phyloP scores from a whole-genome alignment of 345 rosid genomes.

The Lagerstroemia speciosa region DNA sequence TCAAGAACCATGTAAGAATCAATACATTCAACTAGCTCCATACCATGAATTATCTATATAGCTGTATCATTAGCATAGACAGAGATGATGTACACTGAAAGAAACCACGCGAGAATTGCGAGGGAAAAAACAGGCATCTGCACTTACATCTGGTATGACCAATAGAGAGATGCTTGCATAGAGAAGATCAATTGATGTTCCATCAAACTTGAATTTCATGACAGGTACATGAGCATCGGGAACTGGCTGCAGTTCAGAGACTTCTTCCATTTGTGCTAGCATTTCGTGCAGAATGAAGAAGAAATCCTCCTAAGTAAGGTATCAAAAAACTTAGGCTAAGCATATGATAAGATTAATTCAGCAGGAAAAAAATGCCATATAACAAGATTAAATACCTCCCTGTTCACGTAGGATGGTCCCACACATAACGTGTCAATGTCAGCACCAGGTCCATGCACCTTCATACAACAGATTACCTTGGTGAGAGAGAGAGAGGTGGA shows the following conservation, averaged over 20 bases:
- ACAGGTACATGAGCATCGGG: constrained; percentile 98
- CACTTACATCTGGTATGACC: constrained; percentile 80
- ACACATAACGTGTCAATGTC: constrained; percentile 89
- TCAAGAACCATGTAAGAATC: not conserved
- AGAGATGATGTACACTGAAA: not conserved
- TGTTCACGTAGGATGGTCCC: constrained; percentile 87
- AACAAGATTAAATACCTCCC: constrained; percentile 40
- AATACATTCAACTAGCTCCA: not conserved
- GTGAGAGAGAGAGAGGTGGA: not conserved
- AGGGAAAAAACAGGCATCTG: not conserved
- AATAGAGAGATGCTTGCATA: constrained; percentile 77
- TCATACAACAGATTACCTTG: constrained; percentile 1
- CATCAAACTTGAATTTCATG: constrained; percentile 88
- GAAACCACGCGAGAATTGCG: not conserved
- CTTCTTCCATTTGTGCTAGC: constrained; percentile 70
- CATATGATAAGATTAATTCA: not conserved
- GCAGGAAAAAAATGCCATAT: not conserved
- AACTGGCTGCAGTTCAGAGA: constrained; percentile 82
- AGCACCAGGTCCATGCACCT: constrained; percentile 95
- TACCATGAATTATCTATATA: not conserved
- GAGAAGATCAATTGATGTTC: constrained; percentile 85
- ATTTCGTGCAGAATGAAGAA: constrained; percentile 61
- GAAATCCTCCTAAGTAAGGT: constrained; percentile 65
- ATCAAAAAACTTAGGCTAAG: constrained; percentile 7
- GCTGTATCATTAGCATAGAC: not conserved